Evolutionary conservation across 176 grass and related monocot species (phyloP), one percentile per base, ranked within the genome.

Genomic region (Metroxylon sagu): DNA sequence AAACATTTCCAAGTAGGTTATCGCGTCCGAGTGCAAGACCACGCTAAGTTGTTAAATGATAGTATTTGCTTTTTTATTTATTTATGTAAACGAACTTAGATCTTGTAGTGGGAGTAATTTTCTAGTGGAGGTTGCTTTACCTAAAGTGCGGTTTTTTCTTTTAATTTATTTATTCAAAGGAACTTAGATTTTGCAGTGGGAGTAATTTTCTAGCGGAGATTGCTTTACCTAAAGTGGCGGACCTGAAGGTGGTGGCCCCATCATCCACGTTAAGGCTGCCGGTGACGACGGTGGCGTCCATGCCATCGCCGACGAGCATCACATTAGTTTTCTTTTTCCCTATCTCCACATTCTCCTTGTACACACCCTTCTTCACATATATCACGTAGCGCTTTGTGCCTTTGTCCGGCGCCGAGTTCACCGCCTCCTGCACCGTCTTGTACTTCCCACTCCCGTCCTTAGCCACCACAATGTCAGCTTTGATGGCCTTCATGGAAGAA

Each of bases 231-330:
- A 88, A 67, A 4, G 79, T 88, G 51, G 75, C 75, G 6, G 85
- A 82, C 54, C 71, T 71, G 66, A 79, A 82, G 19, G 85, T 88
- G 4, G 79, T 88, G 74, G 62, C 6, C 52, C 85, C 85, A 18
- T 79, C 85, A 58, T 75, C 61, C 6, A 79, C 74, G 71, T 82
- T 88, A 57, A 59, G 62, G 85, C 66, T 79, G 49, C 85, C 85
- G 16, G 79, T 79, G 71, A 88, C 76, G 56, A 79, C 74, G 56
- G 85, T 88, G 14, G 70, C 56, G n/a, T 83, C 65, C 79, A 76
- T 76, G 53, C 85, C 85, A 68, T 88, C 85, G 5, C 85, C 85
- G 14, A 79, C 59, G 57, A 88, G 70, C 71, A 83, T 79, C 71
- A 88, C 71, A 43, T 76, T 73, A 19, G 59, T 73, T 67, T 79